Percentiles rank a stretch among this genome's conserved stretches.
phyloP scores from a whole-genome alignment of 495 filamentous ascomycete species.

The Thermochaetoides thermophila region DNA sequence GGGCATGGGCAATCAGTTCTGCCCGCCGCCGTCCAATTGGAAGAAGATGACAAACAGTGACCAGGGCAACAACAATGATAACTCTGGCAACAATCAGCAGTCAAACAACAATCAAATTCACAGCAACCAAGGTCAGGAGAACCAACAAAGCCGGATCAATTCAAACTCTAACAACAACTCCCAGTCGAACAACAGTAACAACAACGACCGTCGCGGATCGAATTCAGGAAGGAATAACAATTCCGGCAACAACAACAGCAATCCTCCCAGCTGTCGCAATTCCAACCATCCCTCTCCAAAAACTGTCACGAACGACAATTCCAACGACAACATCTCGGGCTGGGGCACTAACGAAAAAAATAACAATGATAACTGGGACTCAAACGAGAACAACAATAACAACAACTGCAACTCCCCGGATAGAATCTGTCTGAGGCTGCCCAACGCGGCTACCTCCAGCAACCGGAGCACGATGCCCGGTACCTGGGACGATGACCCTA shows the following conservation, averaged over 20 bases:
- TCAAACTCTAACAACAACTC: neutral
- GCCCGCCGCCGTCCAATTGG: no score
- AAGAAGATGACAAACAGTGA: no score
- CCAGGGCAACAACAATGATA: neutral
- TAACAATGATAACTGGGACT: slow-evolving; percentile 3
- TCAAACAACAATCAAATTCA: slow-evolving; percentile 1
- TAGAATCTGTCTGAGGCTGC: no score
- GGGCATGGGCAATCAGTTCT: no score
- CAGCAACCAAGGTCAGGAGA: neutral
- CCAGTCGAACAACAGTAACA: neutral
- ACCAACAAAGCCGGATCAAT: neutral
- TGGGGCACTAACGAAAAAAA: neutral
- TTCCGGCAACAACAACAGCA: neutral
- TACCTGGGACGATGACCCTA: neutral
- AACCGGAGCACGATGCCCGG: slow-evolving; percentile 3
- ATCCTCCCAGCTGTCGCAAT: neutral
- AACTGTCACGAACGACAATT: no score
- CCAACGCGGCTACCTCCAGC: slow-evolving; percentile 1
- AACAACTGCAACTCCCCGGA: slow-evolving; percentile 3
- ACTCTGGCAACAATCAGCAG: slow-evolving; percentile 1
- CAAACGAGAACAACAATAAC: slow-evolving; percentile 5
- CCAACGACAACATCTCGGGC: neutral
- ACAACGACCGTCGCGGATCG: neutral
- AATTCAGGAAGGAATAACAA: no score
- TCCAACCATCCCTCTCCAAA: neutral